Conservation (phyloP, 2,329 filamentous ascomycete species). For the Sclerotinia subarctica region DNA sequence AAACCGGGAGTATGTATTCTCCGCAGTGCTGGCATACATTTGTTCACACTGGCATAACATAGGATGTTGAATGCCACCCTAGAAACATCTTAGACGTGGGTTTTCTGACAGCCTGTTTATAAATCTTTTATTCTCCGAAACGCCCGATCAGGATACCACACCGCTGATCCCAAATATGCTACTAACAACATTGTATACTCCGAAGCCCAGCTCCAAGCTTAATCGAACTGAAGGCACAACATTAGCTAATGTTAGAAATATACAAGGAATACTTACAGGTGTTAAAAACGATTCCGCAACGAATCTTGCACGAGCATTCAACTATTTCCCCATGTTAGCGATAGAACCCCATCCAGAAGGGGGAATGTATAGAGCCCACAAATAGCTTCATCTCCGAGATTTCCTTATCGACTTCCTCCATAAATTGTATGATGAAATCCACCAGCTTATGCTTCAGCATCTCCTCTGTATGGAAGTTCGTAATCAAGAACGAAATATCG, state of each 20-base stretch:
- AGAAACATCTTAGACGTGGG: background rate
- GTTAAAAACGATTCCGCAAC: constrained; percentile 98
- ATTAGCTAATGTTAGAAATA: constrained; percentile 6
- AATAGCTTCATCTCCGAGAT: constrained; percentile 99
- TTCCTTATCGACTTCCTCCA: constrained; percentile 99
- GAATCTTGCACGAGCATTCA: constrained; percentile 95
- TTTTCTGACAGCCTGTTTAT: constrained; percentile 11
- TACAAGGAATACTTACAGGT: constrained; percentile 56
- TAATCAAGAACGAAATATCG: constrained; percentile 97
- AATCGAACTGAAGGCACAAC: constrained; percentile 30
- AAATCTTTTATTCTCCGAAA: constrained; percentile 24
- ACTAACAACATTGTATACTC: constrained; percentile 16
- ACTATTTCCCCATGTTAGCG: constrained; percentile 51
- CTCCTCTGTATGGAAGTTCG: constrained; percentile 97
- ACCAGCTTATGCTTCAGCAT: constrained; percentile 99
- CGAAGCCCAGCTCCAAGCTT: constrained; percentile 21
- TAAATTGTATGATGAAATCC: constrained; percentile 98
- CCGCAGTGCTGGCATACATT: background rate
- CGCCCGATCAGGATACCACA: constrained; percentile 21
- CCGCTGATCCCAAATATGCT: constrained; percentile 18
- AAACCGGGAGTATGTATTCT: background rate
- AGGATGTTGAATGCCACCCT: background rate
- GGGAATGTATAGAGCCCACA: constrained; percentile 56
- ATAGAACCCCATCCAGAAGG: background rate
- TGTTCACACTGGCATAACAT: constrained; percentile 3